These are phyloP conservation scores for Cicer cuneatum DNA, from an alignment of 306 rosid genomes.

Conservation along the genomic window DNA sequence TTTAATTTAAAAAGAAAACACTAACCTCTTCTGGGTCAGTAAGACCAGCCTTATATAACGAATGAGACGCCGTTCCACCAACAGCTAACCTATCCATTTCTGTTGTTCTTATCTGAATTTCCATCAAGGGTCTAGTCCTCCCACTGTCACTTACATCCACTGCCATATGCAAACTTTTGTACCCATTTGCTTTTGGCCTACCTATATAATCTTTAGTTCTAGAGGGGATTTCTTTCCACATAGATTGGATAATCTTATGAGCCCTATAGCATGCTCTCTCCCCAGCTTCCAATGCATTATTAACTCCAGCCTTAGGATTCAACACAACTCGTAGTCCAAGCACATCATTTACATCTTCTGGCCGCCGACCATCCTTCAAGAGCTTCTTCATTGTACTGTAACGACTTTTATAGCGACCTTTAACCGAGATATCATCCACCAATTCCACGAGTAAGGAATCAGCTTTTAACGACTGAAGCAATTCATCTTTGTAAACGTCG, in stretches of 20 bases:
- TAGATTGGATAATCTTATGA: conserved; percentile 57
- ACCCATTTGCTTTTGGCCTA: conserved; percentile 85
- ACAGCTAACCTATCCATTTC: conserved; percentile 83
- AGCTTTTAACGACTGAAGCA: conserved; percentile 53
- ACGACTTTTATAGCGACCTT: conserved; percentile 85
- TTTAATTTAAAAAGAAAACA: conserved; percentile 30
- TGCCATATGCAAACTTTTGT: conserved; percentile 88
- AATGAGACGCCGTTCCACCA: conserved; percentile 90
- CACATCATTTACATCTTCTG: conserved; percentile 82
- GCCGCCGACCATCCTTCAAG: conserved; percentile 83
- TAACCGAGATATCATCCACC: conserved; percentile 62
- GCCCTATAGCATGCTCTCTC: conserved; percentile 86
- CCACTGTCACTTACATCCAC: conserved; percentile 79
- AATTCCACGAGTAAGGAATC: conserved; percentile 58
- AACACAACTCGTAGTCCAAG: conserved; percentile 81
- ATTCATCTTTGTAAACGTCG: conserved; percentile 63
- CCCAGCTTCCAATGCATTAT: conserved; percentile 51
- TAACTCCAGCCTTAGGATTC: conserved; percentile 58
- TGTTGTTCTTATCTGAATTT: conserved; percentile 84
- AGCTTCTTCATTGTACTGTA: conserved; percentile 95
- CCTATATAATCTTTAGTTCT: conserved; percentile 87
- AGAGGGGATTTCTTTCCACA: conserved; percentile 83
- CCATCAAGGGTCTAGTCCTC: conserved; percentile 76
- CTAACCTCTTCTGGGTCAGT: conserved; percentile 87
- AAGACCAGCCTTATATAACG: conserved; percentile 92